phyloP scores from a whole-genome alignment of 2,329 filamentous ascomycete species.

The Periconia digitata region DNA sequence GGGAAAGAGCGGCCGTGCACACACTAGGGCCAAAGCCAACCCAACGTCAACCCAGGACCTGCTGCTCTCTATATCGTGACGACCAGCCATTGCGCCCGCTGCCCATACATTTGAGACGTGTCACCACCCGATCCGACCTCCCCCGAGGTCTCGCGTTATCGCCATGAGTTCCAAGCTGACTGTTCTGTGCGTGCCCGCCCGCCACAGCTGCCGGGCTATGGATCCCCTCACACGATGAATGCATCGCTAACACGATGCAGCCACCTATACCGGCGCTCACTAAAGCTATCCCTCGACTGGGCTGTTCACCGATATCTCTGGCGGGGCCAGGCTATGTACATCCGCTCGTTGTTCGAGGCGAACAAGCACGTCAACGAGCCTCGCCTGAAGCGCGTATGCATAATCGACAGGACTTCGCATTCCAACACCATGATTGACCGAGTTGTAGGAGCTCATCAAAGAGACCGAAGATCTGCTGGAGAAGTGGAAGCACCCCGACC shows the following conservation, averaged over 20 bases:
- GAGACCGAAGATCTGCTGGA: slow-evolving; percentile 88
- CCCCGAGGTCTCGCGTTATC: slow-evolving; percentile 15
- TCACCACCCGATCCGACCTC: slow-evolving; percentile 11
- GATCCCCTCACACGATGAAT: slow-evolving; percentile 13
- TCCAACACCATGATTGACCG: slow-evolving; percentile 14
- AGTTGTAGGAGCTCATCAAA: slow-evolving; percentile 70
- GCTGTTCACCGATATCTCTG: slow-evolving; percentile 88
- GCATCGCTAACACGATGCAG: slow-evolving; percentile 46
- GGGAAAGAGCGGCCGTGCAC: slow-evolving; percentile 19
- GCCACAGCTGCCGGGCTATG: slow-evolving; percentile 8
- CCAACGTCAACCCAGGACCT: slow-evolving; percentile 22
- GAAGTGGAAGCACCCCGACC: slow-evolving; percentile 97
- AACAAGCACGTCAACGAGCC: slow-evolving; percentile 84
- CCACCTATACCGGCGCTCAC: slow-evolving; percentile 82
- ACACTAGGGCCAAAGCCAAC: slow-evolving; percentile 15
- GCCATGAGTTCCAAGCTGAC: slow-evolving; percentile 46
- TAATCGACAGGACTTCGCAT: neutral
- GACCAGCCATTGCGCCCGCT: slow-evolving; percentile 33
- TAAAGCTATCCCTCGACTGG: slow-evolving; percentile 96
- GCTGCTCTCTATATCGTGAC: slow-evolving; percentile 18
- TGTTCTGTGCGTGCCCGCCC: slow-evolving; percentile 35
- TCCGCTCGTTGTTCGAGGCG: slow-evolving; percentile 90
- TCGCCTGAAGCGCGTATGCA: slow-evolving; percentile 76
- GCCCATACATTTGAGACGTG: slow-evolving; percentile 11
- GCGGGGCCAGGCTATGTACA: slow-evolving; percentile 95